A percentile compares a stretch with the other conserved stretches of the same genome.
phyloP scores from a whole-genome alignment of 1,284 basidiomycete genomes.

The Leccinum fallax region DNA sequence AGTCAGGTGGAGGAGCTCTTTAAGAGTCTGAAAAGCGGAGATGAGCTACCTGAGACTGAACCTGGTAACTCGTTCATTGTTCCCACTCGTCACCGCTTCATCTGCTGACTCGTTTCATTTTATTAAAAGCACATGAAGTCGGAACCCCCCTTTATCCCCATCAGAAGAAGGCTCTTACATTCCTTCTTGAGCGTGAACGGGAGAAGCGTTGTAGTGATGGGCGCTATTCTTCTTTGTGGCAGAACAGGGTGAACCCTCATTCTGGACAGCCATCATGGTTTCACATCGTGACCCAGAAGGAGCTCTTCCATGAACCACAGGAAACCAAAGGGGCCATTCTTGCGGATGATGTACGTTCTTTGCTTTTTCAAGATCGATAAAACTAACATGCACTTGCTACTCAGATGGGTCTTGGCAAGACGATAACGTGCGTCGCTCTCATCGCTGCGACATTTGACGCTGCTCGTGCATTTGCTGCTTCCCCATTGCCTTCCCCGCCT shows the following conservation, averaged over 20 bases:
- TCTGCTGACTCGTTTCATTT: conserved; percentile 20
- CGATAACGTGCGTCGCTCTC: conserved; percentile 90
- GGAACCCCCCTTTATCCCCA: conserved; percentile 93
- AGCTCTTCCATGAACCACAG: conserved; percentile 64
- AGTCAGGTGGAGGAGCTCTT: conserved; percentile 95
- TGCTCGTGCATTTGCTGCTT: conserved; percentile 68
- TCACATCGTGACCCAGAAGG: conserved; percentile 86
- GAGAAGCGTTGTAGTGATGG: conserved; percentile 60
- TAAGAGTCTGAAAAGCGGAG: conserved; percentile 83
- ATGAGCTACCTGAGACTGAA: conserved; percentile 85
- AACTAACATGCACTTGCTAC: conserved; percentile 15
- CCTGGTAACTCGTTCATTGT: conserved; percentile 58
- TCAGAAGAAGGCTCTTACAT: conserved; percentile 97
- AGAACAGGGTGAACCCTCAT: conserved; percentile 55
- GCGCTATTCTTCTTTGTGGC: conserved; percentile 77
- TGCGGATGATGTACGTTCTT: conserved; percentile 82
- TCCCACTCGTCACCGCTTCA: conserved; percentile 9
- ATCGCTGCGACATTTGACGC: conserved; percentile 83
- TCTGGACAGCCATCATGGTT: conserved; percentile 63
- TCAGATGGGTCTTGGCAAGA: conserved; percentile 98
- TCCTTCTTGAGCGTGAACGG: conserved; percentile 91
- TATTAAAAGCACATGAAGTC: conserved; percentile 69
- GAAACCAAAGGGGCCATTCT: conserved; percentile 91
- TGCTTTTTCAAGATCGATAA: conserved; percentile 8
- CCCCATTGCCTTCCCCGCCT: conserved; percentile 49